Evolutionary conservation across 2,329 filamentous ascomycete genomes (phyloP), one percentile per base, ranked within the genome.

Genomic region (Scedosporium apiospermum): DNA sequence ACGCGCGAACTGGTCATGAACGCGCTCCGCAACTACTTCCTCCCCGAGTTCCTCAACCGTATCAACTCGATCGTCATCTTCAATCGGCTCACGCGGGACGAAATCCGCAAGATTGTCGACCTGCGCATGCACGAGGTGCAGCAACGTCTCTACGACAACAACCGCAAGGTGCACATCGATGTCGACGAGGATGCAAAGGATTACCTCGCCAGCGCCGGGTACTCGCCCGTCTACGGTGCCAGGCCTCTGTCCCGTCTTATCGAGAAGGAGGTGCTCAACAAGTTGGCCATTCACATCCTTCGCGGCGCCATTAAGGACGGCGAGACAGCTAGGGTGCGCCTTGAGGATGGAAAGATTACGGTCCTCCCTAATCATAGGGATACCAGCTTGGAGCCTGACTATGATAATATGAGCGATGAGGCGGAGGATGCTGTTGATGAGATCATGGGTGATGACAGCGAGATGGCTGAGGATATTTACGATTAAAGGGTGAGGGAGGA

Each of bases 21-120:
- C 61, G 86, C 93, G 4, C 83, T 99, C 44, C 89, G 93, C 71
- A 91, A 91, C 80, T 98, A 96, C 80, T 99, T 99, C 86, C 81
- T 99, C 2, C 95, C 95, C 38, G 95, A 99, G 72, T 99, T 99
- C 82, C 86, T 99, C 67, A 99, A 99, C 82, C 91, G 95, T 73
- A 98, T 99, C 80, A 93, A 86, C 77, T 95, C 89, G 65, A 91
- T 88, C 62, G 93, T 99, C 77, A 97, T 99, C 78, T 99, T 99
- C 85, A 99, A 99, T 82, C 90, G 95, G 58, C 88, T 99, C 63
- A 93, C 90, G 3, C 89, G 87, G 73, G 81, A 77, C 63, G 95
- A 99, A 77, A 99, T 99, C 70, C 88, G 95, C 71, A 91, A 86
- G 78, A 98, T 99, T 72, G 95, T 99, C 65, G 95, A 99, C 71